These are phyloP conservation scores for Arabis hirsuta DNA, from an alignment of 345 rosid genomes.

Conservation along the genomic window DNA sequence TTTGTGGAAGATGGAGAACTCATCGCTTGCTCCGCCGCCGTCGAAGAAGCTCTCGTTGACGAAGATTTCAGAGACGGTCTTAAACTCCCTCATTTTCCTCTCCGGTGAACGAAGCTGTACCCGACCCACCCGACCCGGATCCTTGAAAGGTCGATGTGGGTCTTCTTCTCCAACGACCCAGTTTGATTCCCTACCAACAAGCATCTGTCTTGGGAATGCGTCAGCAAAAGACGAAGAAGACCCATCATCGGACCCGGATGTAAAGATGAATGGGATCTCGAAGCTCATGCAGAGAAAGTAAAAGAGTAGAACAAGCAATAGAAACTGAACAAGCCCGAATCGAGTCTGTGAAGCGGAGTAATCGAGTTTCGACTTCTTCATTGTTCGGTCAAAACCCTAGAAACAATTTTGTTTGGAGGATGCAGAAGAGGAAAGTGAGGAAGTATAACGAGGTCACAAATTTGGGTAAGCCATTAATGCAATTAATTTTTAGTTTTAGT, in stretches of 20 bases:
- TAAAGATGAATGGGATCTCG: conserved; percentile 72
- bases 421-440: background rate
- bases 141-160: conserved; percentile 48
- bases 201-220: conserved; percentile 44
- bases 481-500: background rate
- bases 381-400: conserved; percentile 29
- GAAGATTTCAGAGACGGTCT: conserved; percentile 55
- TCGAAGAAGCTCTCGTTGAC: conserved; percentile 52
- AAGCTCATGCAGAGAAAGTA: conserved; percentile 63
- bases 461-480: conserved; percentile 33
- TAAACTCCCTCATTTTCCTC: conserved; percentile 22
- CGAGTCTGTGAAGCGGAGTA: conserved; percentile 42
- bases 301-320: conserved; percentile 54
- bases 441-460: conserved; percentile 16
- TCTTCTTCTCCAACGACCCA: conserved; percentile 54
- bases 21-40: conserved; percentile 47
- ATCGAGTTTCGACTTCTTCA: conserved; percentile 52
- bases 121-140: conserved; percentile 43
- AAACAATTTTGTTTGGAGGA: background rate
- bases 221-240: conserved; percentile 47
- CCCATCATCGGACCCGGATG: conserved; percentile 40
- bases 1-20: conserved; percentile 63
- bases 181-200: conserved; percentile 43
- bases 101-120: conserved; percentile 18
- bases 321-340: conserved; percentile 64